Evolutionary conservation across 306 rosid species (phyloP).

Genomic region (Cicer judaicum): DNA sequence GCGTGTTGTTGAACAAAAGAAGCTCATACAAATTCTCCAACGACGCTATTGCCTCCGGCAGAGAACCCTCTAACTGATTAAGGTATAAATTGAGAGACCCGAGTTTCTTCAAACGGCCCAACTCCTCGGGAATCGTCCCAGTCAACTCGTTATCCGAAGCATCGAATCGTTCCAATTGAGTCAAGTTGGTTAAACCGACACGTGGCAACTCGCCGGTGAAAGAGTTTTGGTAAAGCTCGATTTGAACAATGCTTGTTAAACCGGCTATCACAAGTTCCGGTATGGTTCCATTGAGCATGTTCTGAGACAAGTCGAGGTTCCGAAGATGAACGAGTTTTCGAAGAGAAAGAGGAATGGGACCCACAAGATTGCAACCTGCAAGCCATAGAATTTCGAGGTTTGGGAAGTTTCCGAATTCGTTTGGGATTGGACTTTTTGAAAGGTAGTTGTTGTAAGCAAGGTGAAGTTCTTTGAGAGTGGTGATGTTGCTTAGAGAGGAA

Average conservation of each 20-base stretch:
- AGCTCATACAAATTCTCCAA: slow-evolving; percentile 60
- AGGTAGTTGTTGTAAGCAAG: slow-evolving; percentile 59
- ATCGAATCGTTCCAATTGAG: slow-evolving; percentile 57
- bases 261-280: slow-evolving; percentile 48
- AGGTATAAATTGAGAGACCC: slow-evolving; percentile 55
- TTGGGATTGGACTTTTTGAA: slow-evolving; percentile 48
- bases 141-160: slow-evolving; percentile 63
- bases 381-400: slow-evolving; percentile 65
- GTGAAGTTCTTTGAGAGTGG: slow-evolving; percentile 53
- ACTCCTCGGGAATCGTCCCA: slow-evolving; percentile 65
- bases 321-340: slow-evolving; percentile 46
- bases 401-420: slow-evolving; percentile 56
- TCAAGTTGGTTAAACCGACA: slow-evolving; percentile 48
- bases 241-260: slow-evolving; percentile 54
- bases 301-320: slow-evolving; percentile 64
- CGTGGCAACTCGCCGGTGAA: slow-evolving; percentile 74
- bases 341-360: slow-evolving; percentile 60
- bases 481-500: slow-evolving; percentile 53
- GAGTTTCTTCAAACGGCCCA: slow-evolving; percentile 55
- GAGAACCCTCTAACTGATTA: slow-evolving; percentile 59
- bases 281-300: slow-evolving; percentile 59
- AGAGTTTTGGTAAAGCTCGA: slow-evolving; percentile 63
- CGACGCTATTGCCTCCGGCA: slow-evolving; percentile 58
- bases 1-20: slow-evolving; percentile 64
- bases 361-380: slow-evolving; percentile 50